Evolutionary conservation across 768 basidiomycete genomes (phyloP).

Genomic region (Lactarius quietus): DNA sequence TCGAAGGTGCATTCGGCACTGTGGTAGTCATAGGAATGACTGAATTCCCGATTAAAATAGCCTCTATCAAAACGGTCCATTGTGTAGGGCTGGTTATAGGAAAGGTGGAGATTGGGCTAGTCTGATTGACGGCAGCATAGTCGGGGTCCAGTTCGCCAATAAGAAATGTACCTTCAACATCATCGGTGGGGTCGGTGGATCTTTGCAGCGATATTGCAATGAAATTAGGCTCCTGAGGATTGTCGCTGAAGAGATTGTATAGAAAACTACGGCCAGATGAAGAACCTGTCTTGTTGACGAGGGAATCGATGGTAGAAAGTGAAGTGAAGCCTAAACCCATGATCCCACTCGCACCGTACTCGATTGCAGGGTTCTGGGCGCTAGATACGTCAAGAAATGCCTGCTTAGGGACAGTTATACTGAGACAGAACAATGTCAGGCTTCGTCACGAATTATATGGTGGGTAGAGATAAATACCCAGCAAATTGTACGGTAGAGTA

Average conservation of each 20-base stretch:
- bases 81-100: constrained; percentile 58
- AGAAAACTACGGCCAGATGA: constrained; percentile 65
- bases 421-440: constrained; percentile 30
- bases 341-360: constrained; percentile 69
- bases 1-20: constrained; percentile 55
- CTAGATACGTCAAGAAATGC: constrained; percentile 62
- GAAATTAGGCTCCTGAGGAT: constrained; percentile 71
- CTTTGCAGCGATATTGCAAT: constrained; percentile 74
- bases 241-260: constrained; percentile 69
- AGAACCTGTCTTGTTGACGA: constrained; percentile 53
- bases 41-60: constrained; percentile 56
- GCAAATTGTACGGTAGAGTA: constrained; percentile 66
- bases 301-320: constrained; percentile 66
- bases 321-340: constrained; percentile 74
- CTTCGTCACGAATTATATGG: background rate
- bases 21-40: constrained; percentile 50
- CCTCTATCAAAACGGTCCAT: constrained; percentile 78
- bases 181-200: constrained; percentile 46
- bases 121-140: constrained; percentile 58
- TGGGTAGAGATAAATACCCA: constrained; percentile 43
- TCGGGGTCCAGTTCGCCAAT: constrained; percentile 68
- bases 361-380: constrained; percentile 69
- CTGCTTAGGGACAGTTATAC: constrained; percentile 63
- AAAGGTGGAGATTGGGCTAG: constrained; percentile 66
- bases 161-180: constrained; percentile 64